Conservation (phyloP, 768 basidiomycete genomes). For the Mrakia hoshinonis region DNA sequence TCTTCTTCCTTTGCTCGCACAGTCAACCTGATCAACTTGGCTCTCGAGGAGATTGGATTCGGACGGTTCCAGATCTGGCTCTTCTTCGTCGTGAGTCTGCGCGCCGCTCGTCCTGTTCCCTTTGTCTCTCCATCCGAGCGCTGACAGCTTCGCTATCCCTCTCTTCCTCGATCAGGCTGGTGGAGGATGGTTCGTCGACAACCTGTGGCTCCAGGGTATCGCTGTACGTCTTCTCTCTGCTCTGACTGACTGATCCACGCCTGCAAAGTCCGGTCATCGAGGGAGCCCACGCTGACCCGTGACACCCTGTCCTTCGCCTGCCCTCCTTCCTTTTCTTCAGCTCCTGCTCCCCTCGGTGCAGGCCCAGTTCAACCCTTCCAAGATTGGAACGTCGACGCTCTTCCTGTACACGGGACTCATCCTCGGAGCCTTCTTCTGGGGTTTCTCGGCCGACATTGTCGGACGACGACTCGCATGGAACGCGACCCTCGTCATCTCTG, state of each 20-base stretch:
- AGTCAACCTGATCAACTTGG: conserved; percentile 8
- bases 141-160: not conserved
- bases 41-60: not conserved
- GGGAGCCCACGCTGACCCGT: not conserved
- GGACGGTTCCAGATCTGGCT: not conserved
- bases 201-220: not conserved
- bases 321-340: not conserved
- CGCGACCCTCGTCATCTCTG: conserved; percentile 7
- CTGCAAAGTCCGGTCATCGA: too few species aligned
- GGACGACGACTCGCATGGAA: conserved; percentile 8
- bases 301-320: not conserved
- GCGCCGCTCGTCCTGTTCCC: not conserved
- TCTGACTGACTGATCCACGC: not conserved
- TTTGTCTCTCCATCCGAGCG: not conserved
- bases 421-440: conserved; percentile 3
- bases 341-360: not conserved
- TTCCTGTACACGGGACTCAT: conserved; percentile 10
- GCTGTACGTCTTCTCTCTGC: not conserved
- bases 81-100: conserved; percentile 1
- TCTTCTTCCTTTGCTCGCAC: not conserved
- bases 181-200: not conserved
- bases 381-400: not conserved
- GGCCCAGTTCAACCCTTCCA: not conserved
- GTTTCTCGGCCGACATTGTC: not conserved
- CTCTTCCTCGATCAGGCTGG: not conserved